phyloP scores from a whole-genome alignment of 352 stramenopile genomes.

The Lagenidium giganteum region DNA sequence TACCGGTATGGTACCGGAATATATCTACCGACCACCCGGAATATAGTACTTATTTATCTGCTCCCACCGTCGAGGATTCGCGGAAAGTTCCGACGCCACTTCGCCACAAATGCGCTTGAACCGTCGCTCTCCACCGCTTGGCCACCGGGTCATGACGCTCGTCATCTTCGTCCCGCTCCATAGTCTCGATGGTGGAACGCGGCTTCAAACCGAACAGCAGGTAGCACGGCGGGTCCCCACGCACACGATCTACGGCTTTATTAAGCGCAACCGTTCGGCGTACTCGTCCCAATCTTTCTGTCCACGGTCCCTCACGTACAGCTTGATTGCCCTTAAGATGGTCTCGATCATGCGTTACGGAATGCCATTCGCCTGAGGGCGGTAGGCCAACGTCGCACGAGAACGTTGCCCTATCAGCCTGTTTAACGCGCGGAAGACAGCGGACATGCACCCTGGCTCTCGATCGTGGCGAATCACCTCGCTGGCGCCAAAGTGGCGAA shows the following conservation, averaged over 20 bases:
- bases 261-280: conserved; percentile 14
- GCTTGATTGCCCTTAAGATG: too few species aligned
- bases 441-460: too few species aligned
- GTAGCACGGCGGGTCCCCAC: conserved; percentile 12
- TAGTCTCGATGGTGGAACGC: conserved; percentile 4
- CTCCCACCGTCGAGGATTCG: too few species aligned
- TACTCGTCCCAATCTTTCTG: conserved; percentile 17
- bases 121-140: too few species aligned
- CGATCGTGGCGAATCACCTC: conserved; percentile 12
- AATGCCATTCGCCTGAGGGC: conserved; percentile 8
- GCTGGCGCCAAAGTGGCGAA: conserved; percentile 11
- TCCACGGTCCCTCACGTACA: conserved; percentile 6
- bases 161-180: too few species aligned
- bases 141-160: too few species aligned
- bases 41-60: too few species aligned
- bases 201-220: conserved; percentile 16
- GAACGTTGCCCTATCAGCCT: not conserved
- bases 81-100: too few species aligned
- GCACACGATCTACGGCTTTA: conserved; percentile 1
- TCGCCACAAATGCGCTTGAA: too few species aligned
- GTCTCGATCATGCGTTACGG: conserved; percentile 6
- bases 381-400: conserved; percentile 5
- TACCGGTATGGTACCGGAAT: too few species aligned
- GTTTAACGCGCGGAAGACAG: too few species aligned
- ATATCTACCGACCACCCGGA: too few species aligned